Evolutionary conservation across 129 eudicot species (phyloP), one percentile per base, ranked within the genome.

Genomic region (Flaveria trinervia): DNA sequence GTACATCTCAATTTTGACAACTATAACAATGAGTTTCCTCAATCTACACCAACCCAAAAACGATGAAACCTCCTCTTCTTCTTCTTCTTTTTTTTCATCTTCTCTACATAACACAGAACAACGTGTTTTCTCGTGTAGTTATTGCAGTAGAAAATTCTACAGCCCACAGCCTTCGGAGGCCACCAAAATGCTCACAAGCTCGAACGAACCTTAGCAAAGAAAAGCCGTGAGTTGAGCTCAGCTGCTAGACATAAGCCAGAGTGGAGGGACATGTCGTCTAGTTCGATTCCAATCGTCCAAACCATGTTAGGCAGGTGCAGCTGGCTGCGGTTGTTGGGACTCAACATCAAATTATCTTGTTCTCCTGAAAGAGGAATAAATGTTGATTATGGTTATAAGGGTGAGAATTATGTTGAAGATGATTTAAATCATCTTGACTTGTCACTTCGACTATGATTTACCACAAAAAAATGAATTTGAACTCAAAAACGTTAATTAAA

Each of bases 91-190:
- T 7, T 49, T 84, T 1, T 80, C 86, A 11, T 80, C 91, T 9
- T 76, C 90, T 17, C 39, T 78, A 33, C 78, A 71, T 18, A 50
- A 50, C 7, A 17, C 33, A 1, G 92, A 83, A 41, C 87, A 81
- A 12, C 84, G 98, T 0, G 88, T 92, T 26, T 92, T 88, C 65
- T 82, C 96, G 0, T 92, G 98, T 72, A 88, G 87, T 74, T 92
- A 86, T 54, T 92, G 98, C 78, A 75, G 87, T 17, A 90, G 96
- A 65, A 92, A 88, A 71, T 92, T 90, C 69, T 85, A 77, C 52
- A 90, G 96, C 68, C 92, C 98, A 13, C 98, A 92, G 98, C 98
- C 1, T 88, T 92, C 7, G 98, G 98, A 9, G 98, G 98, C 68
- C 98, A 92, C 85, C 98, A 92, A 76, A 92, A 92, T 57, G 98